Evolutionary conservation across 208 protist genomes (phyloP).

Genomic region (Phytomonas francai): DNA sequence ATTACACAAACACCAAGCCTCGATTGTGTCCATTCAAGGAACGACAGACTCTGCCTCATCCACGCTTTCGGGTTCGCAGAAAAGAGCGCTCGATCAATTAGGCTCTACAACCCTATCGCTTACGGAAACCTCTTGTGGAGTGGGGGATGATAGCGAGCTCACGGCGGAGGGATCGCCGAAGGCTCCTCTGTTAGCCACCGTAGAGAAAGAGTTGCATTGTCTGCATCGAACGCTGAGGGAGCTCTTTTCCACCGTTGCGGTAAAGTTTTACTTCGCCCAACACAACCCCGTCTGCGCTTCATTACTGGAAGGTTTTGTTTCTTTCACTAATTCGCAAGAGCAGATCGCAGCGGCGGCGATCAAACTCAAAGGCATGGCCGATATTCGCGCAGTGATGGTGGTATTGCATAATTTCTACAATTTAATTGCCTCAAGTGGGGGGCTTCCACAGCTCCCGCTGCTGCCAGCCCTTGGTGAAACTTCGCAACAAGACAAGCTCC

Average conservation of each 20-base stretch:
- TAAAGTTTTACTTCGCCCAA: too few relatives aligned
- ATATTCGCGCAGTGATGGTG: slow-evolving; percentile 20
- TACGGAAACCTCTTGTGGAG: too few relatives aligned
- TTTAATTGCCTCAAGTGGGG: slow-evolving; percentile 35
- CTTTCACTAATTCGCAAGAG: not conserved
- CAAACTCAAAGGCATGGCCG: slow-evolving; percentile 7
- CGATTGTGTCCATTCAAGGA: not conserved
- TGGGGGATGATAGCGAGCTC: too few relatives aligned
- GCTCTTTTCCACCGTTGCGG: too few relatives aligned
- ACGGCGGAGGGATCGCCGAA: too few relatives aligned
- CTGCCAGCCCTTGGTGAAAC: slow-evolving; percentile 26
- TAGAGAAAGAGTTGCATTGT: too few relatives aligned
- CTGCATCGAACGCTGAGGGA: too few relatives aligned
- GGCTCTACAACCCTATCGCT: too few relatives aligned
- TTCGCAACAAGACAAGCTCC: slow-evolving; percentile 19
- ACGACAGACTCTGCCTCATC: not conserved
- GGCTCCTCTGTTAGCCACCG: too few relatives aligned
- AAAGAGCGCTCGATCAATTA: too few relatives aligned
- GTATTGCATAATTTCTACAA: slow-evolving; percentile 46
- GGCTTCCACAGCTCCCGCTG: slow-evolving; percentile 40
- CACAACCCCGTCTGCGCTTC: too few relatives aligned
- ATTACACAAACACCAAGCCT: slow-evolving; percentile 19
- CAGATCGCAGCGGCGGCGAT: slow-evolving; percentile 1
- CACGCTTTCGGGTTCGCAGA: not conserved
- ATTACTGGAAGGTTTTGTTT: too few relatives aligned